Conservation (phyloP, 805 yeast species). For the Lipomyces oligophaga region DNA sequence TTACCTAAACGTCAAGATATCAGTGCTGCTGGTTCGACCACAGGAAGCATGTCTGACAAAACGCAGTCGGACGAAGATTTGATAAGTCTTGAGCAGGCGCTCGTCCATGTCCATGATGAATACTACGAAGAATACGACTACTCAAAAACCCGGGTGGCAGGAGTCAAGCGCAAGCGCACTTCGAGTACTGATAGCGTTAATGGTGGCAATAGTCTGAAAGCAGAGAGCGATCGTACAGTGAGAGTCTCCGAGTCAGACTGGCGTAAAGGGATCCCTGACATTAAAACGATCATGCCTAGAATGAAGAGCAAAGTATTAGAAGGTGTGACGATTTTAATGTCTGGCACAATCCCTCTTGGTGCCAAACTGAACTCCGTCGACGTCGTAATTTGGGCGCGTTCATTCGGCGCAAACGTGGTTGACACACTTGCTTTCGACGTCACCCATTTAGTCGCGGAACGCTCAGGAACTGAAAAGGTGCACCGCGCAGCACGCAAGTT, state of each 20-base stretch:
- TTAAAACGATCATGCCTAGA: slow-evolving; percentile 66
- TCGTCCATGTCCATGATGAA: slow-evolving; percentile 1
- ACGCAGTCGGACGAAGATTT: slow-evolving; percentile 1
- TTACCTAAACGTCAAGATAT: slow-evolving; percentile 62
- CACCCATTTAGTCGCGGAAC: slow-evolving; percentile 78
- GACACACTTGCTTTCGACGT: slow-evolving; percentile 66
- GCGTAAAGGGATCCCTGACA: slow-evolving; percentile 47
- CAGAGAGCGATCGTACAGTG: slow-evolving; percentile 36
- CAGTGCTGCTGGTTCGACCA: slow-evolving; percentile 6
- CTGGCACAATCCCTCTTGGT: slow-evolving; percentile 89
- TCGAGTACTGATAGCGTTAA: too few relatives aligned
- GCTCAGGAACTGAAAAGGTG: slow-evolving; percentile 73
- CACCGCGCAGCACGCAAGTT: slow-evolving; percentile 66
- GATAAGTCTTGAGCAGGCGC: slow-evolving; percentile 45
- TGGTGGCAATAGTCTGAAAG: slow-evolving; percentile 59
- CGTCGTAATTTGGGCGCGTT: slow-evolving; percentile 85
- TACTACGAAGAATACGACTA: slow-evolving; percentile 3
- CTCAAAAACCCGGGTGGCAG: slow-evolving; percentile 57
- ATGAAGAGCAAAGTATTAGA: slow-evolving; percentile 66
- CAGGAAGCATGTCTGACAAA: slow-evolving; percentile 18
- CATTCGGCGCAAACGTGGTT: slow-evolving; percentile 85
- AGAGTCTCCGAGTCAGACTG: slow-evolving; percentile 24
- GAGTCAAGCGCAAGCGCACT: too few relatives aligned
- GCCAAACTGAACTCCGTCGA: slow-evolving; percentile 66
- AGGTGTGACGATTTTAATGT: slow-evolving; percentile 68